Conservation (phyloP, 179 eudicot species). For the Spergularia azorica region DNA sequence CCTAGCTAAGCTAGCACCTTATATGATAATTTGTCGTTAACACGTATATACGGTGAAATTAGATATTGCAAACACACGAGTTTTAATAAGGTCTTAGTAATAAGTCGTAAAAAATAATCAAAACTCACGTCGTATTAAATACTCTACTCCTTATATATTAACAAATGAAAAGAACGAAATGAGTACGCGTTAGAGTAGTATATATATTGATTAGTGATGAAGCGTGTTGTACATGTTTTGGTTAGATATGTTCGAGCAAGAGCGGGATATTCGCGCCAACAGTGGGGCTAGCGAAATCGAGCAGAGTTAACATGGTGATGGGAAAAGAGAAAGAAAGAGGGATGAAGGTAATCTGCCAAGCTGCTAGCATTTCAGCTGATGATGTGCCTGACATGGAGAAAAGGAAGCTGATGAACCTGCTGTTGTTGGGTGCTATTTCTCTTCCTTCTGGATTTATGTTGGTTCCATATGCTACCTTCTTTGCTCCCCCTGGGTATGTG, state of each 20-base stretch:
- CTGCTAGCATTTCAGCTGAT: slow-evolving; percentile 76
- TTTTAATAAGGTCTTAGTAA: too few relatives aligned
- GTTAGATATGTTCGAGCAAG: slow-evolving; percentile 72
- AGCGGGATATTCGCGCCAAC: slow-evolving; percentile 58
- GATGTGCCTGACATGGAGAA: slow-evolving; percentile 94
- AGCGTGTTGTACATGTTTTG: neutral
- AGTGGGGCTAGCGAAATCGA: slow-evolving; percentile 37
- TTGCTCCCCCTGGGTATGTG: slow-evolving; percentile 88
- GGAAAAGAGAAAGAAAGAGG: slow-evolving; percentile 38
- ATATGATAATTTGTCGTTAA: too few relatives aligned
- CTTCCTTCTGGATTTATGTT: slow-evolving; percentile 81
- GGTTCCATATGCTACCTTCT: slow-evolving; percentile 69
- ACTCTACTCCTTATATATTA: too few relatives aligned
- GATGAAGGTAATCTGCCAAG: slow-evolving; percentile 59
- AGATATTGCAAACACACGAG: too few relatives aligned
- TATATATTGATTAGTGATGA: too few relatives aligned
- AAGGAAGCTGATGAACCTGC: slow-evolving; percentile 69
- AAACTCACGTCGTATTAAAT: too few relatives aligned
- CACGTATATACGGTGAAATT: too few relatives aligned
- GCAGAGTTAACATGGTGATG: slow-evolving; percentile 28
- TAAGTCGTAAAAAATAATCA: too few relatives aligned
- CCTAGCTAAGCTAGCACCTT: too few relatives aligned
- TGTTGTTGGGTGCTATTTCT: slow-evolving; percentile 75
- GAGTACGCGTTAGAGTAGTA: too few relatives aligned
- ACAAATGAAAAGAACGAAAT: too few relatives aligned